Percentiles rank a stretch among this genome's conserved stretches.
Conservation (phyloP, 2,329 filamentous ascomycete species). For the Fusarium chuoi region DNA sequence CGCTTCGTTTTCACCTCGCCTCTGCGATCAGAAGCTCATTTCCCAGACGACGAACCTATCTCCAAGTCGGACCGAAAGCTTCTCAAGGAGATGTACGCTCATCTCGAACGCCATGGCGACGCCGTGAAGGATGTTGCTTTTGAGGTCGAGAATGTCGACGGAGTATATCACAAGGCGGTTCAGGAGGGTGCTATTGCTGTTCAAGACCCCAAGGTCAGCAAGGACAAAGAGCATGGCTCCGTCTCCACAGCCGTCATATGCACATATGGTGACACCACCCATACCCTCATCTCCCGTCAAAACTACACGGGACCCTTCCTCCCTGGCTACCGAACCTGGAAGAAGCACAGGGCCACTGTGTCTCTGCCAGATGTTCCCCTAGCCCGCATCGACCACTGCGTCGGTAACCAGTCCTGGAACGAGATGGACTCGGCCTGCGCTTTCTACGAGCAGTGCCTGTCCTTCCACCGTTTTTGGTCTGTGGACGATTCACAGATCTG, state of each 20-base stretch:
- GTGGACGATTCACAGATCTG: slow-evolving; percentile 94
- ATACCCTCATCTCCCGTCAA: slow-evolving; percentile 83
- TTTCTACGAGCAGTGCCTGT: slow-evolving; percentile 87
- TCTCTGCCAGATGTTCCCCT: slow-evolving; percentile 73
- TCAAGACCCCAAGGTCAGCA: slow-evolving; percentile 63
- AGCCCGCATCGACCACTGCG: slow-evolving; percentile 90
- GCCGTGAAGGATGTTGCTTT: slow-evolving; percentile 96
- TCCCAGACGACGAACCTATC: slow-evolving; percentile 69
- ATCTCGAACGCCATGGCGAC: slow-evolving; percentile 89
- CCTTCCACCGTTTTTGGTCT: slow-evolving; percentile 97
- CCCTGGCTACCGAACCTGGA: slow-evolving; percentile 77
- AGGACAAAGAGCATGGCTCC: slow-evolving; percentile 70
- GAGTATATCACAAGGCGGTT: slow-evolving; percentile 80
- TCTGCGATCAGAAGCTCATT: slow-evolving; percentile 68
- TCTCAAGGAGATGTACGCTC: slow-evolving; percentile 80
- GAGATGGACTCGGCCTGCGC: slow-evolving; percentile 77
- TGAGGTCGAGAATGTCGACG: slow-evolving; percentile 88
- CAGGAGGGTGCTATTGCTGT: slow-evolving; percentile 71
- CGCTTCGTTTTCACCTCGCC: slow-evolving; percentile 88
- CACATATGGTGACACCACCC: slow-evolving; percentile 95
- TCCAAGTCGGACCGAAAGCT: slow-evolving; percentile 70
- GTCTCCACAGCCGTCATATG: slow-evolving; percentile 82
- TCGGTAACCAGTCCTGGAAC: slow-evolving; percentile 96
- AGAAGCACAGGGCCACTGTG: slow-evolving; percentile 50
- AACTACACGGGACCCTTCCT: slow-evolving; percentile 81